Base-by-base conservation (phyloP, 2,329 filamentous ascomycete species). In the Blumeria graminis region DNA sequence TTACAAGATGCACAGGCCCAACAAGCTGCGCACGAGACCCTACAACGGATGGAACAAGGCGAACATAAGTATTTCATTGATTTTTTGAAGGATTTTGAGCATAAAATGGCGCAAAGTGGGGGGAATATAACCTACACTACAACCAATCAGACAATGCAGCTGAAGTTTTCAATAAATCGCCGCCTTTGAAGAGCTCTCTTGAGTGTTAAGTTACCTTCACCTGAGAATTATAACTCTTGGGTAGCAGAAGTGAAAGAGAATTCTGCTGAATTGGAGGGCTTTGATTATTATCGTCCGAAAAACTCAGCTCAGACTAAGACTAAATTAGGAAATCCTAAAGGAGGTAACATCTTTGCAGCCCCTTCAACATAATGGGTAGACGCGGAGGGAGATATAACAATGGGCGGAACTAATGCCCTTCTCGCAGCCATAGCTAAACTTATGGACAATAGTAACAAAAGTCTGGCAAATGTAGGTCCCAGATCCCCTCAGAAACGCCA, bases 1-100 rank as follows among this genome's bases (percentile, higher is more conserved):
- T 53, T 53, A 3, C 33, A 53, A 36, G 13, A 18, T 11, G 13
- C 16, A 10, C 22, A 51, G 34, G n/a, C 32, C n/a, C 34, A 16
- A 18, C 51, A 54, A 22, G 18, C 51, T 10, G 34, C 51, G 18
- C 34, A 14, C 2, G 14, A 34, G 9, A 18, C 16, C 8, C 11
- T 39, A 14, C 36, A 54, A 38, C 34, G 51, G n/a, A 54, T 54
- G 34, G 32, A 54, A 22, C 51, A 54, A 35, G 34, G 51, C 9
- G 33, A 38, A n/a, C 10, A 54, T 35, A 33, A 54, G 16, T 54
- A 38, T 54, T 54, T 39, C 18, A n/a, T n/a, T 11, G 51, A 54
- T 35, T 54, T 39, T 39, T 33, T 39, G 18, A 54, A 22, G n/a
- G 51, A 54, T 54, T 54, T 54, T 28, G 51, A 54, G 28, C 39